Evolutionary conservation across 305 asterid genomes (phyloP).

Genomic region (Rubia peregrina): DNA sequence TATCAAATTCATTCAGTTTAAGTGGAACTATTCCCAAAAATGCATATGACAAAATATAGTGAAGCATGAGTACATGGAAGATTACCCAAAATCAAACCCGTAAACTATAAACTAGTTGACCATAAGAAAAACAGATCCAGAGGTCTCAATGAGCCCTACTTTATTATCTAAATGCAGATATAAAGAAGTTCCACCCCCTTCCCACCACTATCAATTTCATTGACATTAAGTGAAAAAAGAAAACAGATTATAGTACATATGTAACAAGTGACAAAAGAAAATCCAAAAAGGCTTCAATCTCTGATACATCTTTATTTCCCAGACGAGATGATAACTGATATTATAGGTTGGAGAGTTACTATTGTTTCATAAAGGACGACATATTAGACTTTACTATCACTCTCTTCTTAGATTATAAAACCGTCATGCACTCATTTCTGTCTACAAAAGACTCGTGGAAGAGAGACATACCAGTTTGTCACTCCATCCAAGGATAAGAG

Average conservation of each 20-base stretch:
- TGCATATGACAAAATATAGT: not conserved
- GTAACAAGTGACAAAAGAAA: not conserved
- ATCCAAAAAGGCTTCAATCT: not conserved
- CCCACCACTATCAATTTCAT: not conserved
- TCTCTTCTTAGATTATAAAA: not conserved
- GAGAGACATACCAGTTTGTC: slow-evolving; percentile 66
- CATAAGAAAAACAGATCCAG: not conserved
- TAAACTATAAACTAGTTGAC: not conserved
- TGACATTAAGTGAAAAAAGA: not conserved
- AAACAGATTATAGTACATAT: not conserved
- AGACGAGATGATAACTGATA: slow-evolving; percentile 2
- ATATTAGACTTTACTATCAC: not conserved
- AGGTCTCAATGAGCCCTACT: not conserved
- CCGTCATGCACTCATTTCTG: not conserved
- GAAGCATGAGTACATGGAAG: slow-evolving; percentile 1
- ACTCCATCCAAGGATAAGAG: slow-evolving; percentile 95
- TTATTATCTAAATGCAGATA: not conserved
- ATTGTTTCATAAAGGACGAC: not conserved
- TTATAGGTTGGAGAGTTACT: not conserved
- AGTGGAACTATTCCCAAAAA: not conserved
- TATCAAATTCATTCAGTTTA: not conserved
- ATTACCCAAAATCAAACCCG: not conserved
- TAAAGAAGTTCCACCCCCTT: not conserved
- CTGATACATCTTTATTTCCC: not conserved
- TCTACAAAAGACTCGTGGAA: not conserved